phyloP scores from a whole-genome alignment of 169 alveolate genomes.

The Amoebophrya sp. region DNA sequence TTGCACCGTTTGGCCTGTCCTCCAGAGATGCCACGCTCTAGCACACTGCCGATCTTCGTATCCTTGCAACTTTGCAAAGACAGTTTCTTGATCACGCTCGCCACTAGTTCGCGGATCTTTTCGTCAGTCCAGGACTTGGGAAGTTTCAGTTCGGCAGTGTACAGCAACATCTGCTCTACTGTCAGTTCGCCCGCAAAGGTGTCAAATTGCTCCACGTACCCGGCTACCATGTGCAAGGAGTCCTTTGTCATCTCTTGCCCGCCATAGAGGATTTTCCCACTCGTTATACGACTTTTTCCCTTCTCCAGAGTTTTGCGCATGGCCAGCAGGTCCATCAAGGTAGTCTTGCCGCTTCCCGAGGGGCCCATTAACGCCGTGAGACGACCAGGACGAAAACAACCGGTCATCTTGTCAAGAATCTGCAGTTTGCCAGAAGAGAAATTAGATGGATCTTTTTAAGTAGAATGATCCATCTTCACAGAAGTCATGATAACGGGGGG shows the following conservation, averaged over 20 bases:
- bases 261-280: background rate
- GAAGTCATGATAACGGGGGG: too few species aligned
- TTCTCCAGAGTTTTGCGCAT: background rate
- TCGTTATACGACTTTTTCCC: background rate
- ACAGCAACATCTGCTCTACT: background rate
- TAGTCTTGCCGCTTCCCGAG: background rate
- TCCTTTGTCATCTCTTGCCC: background rate
- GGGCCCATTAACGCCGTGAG: background rate
- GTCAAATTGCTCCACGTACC: background rate
- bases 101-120: too few species aligned
- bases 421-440: too few species aligned
- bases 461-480: too few species aligned
- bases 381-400: background rate
- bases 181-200: too few species aligned
- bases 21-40: too few species aligned
- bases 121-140: too few species aligned
- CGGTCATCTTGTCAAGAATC: background rate
- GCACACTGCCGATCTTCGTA: background rate
- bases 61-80: background rate
- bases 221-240: background rate
- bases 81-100: background rate
- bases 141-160: background rate
- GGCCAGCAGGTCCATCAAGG: background rate
- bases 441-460: too few species aligned
- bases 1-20: slow-evolving; percentile 70